A percentile compares a stretch with the other conserved stretches of the same genome.
phyloP scores from a whole-genome alignment of 2,329 filamentous ascomycete genomes.

The Rhinocladiella mackenziei region DNA sequence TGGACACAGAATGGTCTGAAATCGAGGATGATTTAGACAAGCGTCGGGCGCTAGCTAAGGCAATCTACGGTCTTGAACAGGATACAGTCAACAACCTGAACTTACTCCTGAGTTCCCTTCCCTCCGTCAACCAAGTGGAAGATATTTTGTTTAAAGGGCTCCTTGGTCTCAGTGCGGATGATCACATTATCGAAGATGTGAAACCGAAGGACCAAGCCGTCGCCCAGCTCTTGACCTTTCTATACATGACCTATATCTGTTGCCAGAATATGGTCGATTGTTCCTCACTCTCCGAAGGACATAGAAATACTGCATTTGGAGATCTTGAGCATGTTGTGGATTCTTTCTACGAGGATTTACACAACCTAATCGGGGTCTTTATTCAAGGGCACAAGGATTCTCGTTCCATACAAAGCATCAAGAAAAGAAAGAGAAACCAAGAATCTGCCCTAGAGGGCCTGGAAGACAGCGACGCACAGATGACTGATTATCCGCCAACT shows the following conservation, averaged over 20 bases:
- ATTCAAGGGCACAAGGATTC: conserved; percentile 4
- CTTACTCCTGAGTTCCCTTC: conserved; percentile 3
- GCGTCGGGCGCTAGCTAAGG: conserved; percentile 33
- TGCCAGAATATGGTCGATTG: conserved; percentile 10
- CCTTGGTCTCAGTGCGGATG: conserved; percentile 1
- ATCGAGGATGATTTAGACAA: conserved; percentile 41
- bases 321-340: conserved; percentile 9
- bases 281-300: neutral
- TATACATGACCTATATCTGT: conserved; percentile 18
- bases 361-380: neutral
- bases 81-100: neutral
- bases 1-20: conserved; percentile 34
- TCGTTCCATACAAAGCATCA: too few species aligned
- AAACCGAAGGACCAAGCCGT: neutral
- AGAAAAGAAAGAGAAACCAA: conserved; percentile 18
- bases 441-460: conserved; percentile 4
- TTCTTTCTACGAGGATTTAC: conserved; percentile 8
- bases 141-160: conserved; percentile 10
- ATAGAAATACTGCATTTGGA: conserved; percentile 12
- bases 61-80: conserved; percentile 14
- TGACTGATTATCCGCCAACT: conserved; percentile 10
- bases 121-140: neutral
- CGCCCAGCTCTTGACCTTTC: conserved; percentile 6
- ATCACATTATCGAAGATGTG: conserved; percentile 4
- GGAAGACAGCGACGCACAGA: conserved; percentile 12